Evolutionary conservation across 1,284 basidiomycete species (phyloP).

Genomic region (Ceratobasidium sp.): DNA sequence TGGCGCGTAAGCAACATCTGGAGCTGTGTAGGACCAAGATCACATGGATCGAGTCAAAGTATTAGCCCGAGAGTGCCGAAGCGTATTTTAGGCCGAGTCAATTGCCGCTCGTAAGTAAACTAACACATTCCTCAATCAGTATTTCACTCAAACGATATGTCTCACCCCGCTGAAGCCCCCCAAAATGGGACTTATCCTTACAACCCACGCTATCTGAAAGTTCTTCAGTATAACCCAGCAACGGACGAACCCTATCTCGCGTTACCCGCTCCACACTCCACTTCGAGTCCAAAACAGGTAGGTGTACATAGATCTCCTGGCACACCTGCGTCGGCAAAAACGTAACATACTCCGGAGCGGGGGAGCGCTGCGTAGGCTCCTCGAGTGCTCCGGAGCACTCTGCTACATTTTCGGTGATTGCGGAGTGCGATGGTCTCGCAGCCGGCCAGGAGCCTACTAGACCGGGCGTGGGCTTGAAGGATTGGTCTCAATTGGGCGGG

Average conservation of each 20-base stretch:
- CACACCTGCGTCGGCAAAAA: too few relatives aligned
- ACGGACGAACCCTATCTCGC: constrained; percentile 41
- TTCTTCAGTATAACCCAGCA: constrained; percentile 31
- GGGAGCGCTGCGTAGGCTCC: too few relatives aligned
- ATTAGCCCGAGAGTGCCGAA: neutral
- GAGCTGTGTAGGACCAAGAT: constrained; percentile 14
- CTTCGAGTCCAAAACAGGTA: too few relatives aligned
- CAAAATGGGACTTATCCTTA: constrained; percentile 25
- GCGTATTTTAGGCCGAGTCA: neutral
- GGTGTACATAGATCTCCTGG: too few relatives aligned
- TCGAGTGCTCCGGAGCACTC: too few relatives aligned
- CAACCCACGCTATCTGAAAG: constrained; percentile 12
- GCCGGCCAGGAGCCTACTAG: too few relatives aligned
- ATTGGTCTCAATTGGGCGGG: too few relatives aligned
- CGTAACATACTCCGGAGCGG: too few relatives aligned
- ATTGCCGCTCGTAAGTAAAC: neutral
- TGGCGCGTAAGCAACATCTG: neutral
- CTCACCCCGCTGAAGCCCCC: neutral
- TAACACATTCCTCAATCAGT: neutral
- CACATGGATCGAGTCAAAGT: constrained; percentile 11
- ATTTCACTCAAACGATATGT: neutral
- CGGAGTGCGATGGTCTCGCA: too few relatives aligned
- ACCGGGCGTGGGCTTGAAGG: too few relatives aligned
- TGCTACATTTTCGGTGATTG: too few relatives aligned
- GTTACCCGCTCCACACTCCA: constrained; percentile 36